Base-by-base conservation (phyloP, 2,329 filamentous ascomycete species). In the Hortaea werneckii region DNA sequence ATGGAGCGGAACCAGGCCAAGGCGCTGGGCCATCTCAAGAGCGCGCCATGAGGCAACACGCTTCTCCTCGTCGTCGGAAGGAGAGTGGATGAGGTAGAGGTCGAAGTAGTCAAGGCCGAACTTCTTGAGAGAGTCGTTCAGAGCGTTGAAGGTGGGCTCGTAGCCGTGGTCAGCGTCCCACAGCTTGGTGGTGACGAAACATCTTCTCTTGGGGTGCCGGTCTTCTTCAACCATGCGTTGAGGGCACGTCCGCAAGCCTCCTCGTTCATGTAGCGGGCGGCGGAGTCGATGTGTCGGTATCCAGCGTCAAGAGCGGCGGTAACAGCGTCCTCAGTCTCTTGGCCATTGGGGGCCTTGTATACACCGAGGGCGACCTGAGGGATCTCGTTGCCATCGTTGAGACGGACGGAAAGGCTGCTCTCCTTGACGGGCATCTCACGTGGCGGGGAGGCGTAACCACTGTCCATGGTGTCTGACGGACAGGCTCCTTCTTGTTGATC, bases 131-230 rank as follows among this genome's bases (percentile, higher is more conserved):
- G 92, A 87, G 48, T 81, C 80, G 68, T 83, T 79, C 51, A 90
- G 32, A n/a, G 32, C 32, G 4, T 35, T 35, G 32, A 35, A 35
- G 8, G 32, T 85, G 57, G 77, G 76, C 56, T 90, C 82, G 57
- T 75, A 75, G 60, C 90, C 83, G 74, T 94, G 87, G 78, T 88
- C 94, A 55, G 80, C 80, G 71, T 88, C 87, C 87, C 88, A 94
- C 48, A 95, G 82, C 75, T 94, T 95, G 68, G 83, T 87, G 54
- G 89, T 85, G 63, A 95, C 81, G 78, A 94, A 94, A 94, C 83
- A 26, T 95, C 87, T 67, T 85, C 80, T 49, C 86, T 83, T 9
- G 32, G 32, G 32, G 32, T 35, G 32, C 32, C 32, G 8, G 32
- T 35, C 73, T 82, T 87, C 57, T 89, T 85, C 48, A 90, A 67